Conservation (phyloP, 805 yeast species). For the Wickerhamiella australiensis region DNA sequence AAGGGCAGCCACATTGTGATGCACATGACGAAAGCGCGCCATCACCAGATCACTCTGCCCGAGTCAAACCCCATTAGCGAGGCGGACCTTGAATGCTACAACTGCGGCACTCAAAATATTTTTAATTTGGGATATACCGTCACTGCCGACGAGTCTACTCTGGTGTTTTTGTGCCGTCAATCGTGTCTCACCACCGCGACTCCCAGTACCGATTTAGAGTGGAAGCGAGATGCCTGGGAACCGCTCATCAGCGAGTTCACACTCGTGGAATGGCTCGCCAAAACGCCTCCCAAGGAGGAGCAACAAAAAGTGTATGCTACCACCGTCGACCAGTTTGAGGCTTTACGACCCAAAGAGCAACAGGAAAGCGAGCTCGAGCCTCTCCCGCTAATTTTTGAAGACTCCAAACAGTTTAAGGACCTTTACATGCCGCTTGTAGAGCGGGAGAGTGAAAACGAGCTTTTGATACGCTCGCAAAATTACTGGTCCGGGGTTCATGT, state of each 20-base stretch:
- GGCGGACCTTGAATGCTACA: conserved; percentile 75
- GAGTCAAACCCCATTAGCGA: conserved; percentile 79
- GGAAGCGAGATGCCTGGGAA: conserved; percentile 87
- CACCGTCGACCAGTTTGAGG: conserved; percentile 7
- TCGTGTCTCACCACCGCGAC: conserved; percentile 45
- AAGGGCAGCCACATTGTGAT: conserved; percentile 72
- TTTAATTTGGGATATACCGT: conserved; percentile 77
- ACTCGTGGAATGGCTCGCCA: conserved; percentile 71
- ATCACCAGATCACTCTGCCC: conserved; percentile 61
- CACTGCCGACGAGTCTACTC: conserved; percentile 76
- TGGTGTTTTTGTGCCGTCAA: conserved; percentile 72
- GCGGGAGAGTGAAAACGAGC: conserved; percentile 71
- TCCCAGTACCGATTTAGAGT: conserved; percentile 54
- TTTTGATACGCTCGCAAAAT: conserved; percentile 19
- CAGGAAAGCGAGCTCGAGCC: conserved; percentile 37
- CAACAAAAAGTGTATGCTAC: conserved; percentile 6
- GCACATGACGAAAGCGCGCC: conserved; percentile 72
- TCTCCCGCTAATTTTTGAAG: conserved; percentile 61
- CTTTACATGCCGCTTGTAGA: conserved; percentile 74
- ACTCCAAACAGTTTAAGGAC: conserved; percentile 75
- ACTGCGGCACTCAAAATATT: conserved; percentile 72
- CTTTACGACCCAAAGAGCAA: background rate
- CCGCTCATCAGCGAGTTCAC: conserved; percentile 69
- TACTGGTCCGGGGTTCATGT: conserved; percentile 11
- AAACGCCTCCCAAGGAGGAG: conserved; percentile 55